A percentile compares a stretch with the other conserved stretches of the same genome.
Evolutionary conservation across 1,284 basidiomycete species (phyloP).

Genomic region (Melampsora larici-populina): DNA sequence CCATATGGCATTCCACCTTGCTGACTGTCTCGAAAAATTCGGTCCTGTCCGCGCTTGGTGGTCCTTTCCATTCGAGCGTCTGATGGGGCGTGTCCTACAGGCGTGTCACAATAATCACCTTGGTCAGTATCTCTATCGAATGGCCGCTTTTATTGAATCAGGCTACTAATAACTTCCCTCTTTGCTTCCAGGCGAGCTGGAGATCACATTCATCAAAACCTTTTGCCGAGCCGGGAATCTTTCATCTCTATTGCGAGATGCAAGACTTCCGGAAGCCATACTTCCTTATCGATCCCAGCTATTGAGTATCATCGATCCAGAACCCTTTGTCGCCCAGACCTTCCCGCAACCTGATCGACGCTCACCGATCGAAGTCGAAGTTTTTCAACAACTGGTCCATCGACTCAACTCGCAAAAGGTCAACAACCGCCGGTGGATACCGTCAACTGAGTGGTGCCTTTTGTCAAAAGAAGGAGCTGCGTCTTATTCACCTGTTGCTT

Average conservation of each 20-base stretch:
- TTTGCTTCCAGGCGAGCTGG: not conserved
- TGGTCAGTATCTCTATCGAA: not conserved
- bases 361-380: conserved; percentile 46
- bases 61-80: not conserved
- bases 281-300: not conserved
- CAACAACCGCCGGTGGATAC: not conserved
- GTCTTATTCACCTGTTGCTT: not conserved
- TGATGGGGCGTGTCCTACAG: not conserved
- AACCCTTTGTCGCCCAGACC: conserved; percentile 55
- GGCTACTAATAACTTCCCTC: no score
- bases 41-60: conserved; percentile 10
- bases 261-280: not conserved
- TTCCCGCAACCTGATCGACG: conserved; percentile 63
- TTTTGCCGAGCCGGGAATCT: conserved; percentile 5
- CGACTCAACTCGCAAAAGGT: not conserved
- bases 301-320: not conserved
- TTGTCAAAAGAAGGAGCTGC: not conserved
- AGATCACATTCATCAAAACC: not conserved
- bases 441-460: not conserved
- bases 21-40: no score
- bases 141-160: no score
- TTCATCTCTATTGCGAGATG: not conserved
- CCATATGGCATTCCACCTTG: conserved; percentile 11
- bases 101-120: conserved; percentile 14
- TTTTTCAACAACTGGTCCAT: not conserved